A percentile compares a stretch with the other conserved stretches of the same genome.
These are phyloP conservation scores for Exophiala bonariae DNA, from an alignment of 2,329 filamentous ascomycete genomes.

Conservation along the genomic window DNA sequence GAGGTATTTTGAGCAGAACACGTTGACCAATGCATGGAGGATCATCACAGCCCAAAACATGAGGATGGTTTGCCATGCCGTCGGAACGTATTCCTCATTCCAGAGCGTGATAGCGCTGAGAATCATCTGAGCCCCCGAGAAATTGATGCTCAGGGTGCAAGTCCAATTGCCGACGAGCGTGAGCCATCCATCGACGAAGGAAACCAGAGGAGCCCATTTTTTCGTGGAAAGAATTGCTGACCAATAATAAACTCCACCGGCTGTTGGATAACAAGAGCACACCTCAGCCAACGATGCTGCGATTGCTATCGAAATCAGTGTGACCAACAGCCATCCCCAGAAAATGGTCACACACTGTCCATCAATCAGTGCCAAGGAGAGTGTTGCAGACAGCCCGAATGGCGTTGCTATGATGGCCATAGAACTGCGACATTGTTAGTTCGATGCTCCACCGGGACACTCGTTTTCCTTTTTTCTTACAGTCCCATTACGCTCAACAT, in stretches of 20 bases:
- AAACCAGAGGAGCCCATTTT: constrained; percentile 66
- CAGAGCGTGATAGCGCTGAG: constrained; percentile 68
- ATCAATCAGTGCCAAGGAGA: constrained; percentile 68
- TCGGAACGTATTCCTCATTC: constrained; percentile 68
- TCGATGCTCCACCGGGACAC: background rate
- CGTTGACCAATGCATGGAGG: constrained; percentile 64
- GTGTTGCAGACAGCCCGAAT: constrained; percentile 66
- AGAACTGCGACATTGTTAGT: constrained; percentile 42
- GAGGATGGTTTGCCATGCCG: constrained; percentile 67
- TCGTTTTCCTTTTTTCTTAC: constrained; percentile 33
- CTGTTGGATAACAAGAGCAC: constrained; percentile 67
- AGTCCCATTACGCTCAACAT: constrained; percentile 70
- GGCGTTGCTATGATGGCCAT: constrained; percentile 76
- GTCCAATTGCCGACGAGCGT: constrained; percentile 75
- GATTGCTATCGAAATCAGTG: constrained; percentile 62
- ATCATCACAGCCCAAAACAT: constrained; percentile 72
- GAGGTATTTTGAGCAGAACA: constrained; percentile 62
- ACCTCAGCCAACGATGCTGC: constrained; percentile 69
- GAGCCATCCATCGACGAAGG: constrained; percentile 70
- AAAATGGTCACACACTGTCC: constrained; percentile 69
- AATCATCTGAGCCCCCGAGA: constrained; percentile 69
- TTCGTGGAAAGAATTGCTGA: constrained; percentile 66
- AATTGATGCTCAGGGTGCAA: constrained; percentile 66
- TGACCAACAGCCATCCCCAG: constrained; percentile 69
- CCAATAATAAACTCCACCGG: constrained; percentile 71